Conservation (phyloP, 2,329 filamentous ascomycete species). For the Camillea tinctor region DNA sequence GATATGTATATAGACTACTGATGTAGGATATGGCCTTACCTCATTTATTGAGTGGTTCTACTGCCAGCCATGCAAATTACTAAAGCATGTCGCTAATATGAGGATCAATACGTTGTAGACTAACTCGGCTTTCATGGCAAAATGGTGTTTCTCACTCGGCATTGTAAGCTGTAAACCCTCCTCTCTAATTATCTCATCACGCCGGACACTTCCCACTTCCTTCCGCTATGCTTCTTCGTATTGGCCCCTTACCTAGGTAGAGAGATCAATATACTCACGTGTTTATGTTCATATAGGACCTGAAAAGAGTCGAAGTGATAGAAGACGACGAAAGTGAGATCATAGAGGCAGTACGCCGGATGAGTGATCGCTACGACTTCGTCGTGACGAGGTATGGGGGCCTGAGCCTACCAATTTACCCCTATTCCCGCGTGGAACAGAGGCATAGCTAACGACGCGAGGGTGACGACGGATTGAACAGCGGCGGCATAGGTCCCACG, state of each 20-base stretch:
- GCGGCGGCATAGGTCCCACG: slow-evolving; percentile 94
- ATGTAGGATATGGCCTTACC: slow-evolving; percentile 27
- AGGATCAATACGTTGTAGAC: slow-evolving; percentile 43
- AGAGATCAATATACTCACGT: slow-evolving; percentile 7
- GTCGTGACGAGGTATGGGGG: slow-evolving; percentile 72
- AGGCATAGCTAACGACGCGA: background rate
- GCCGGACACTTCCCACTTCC: no score
- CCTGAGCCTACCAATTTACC: background rate
- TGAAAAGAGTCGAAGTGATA: slow-evolving; percentile 90
- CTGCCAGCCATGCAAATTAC: background rate
- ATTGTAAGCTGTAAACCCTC: slow-evolving; percentile 45
- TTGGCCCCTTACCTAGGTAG: background rate
- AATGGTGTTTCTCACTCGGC: slow-evolving; percentile 62
- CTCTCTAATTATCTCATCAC: background rate
- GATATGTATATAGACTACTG: slow-evolving; percentile 27
- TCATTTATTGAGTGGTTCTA: slow-evolving; percentile 2
- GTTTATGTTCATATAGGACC: slow-evolving; percentile 44
- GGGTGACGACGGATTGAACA: slow-evolving; percentile 24
- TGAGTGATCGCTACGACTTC: slow-evolving; percentile 90
- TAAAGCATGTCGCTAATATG: slow-evolving; percentile 1
- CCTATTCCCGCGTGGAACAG: no score
- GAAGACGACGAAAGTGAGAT: slow-evolving; percentile 91
- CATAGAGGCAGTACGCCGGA: slow-evolving; percentile 78
- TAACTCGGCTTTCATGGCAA: slow-evolving; percentile 63
- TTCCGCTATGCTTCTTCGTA: background rate